Evolutionary conservation across 805 yeast genomes (phyloP).

Genomic region (Starmerella apis): DNA sequence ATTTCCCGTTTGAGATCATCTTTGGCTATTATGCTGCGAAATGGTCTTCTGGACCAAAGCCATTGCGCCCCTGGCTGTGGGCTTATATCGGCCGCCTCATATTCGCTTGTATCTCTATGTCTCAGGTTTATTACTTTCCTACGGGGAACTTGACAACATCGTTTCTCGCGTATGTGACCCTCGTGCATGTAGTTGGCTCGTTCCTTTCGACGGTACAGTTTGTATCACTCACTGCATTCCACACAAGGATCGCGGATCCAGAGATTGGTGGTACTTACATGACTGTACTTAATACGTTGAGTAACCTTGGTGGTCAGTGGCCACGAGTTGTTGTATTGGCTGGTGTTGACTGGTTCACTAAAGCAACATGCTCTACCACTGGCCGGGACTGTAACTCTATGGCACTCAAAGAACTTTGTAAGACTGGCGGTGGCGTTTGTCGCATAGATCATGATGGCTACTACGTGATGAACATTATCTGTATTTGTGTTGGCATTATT

Average conservation of each 20-base stretch:
- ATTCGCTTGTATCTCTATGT: constrained; percentile 68
- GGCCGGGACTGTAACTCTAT: constrained; percentile 33
- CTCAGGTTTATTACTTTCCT: constrained; percentile 67
- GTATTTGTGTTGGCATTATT: constrained; percentile 55
- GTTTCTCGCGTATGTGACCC: constrained; percentile 61
- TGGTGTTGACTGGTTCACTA: constrained; percentile 70
- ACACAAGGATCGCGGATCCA: constrained; percentile 92
- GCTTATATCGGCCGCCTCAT: constrained; percentile 73
- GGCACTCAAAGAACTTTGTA: constrained; percentile 42
- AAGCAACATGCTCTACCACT: constrained; percentile 42
- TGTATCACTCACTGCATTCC: constrained; percentile 89
- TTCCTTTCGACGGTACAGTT: constrained; percentile 93
- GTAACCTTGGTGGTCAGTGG: constrained; percentile 97
- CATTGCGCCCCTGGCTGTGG: constrained; percentile 79
- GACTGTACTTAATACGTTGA: constrained; percentile 87
- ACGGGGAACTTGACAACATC: constrained; percentile 37
- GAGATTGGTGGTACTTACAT: constrained; percentile 93
- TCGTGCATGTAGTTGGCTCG: constrained; percentile 75
- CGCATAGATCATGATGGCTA: constrained; percentile 63
- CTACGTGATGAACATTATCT: constrained; percentile 61
- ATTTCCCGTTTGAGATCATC: constrained; percentile 89
- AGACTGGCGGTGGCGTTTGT: constrained; percentile 46
- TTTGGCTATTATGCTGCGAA: constrained; percentile 94
- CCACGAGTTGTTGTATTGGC: constrained; percentile 72
- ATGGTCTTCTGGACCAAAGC: constrained; percentile 66